Conservation (phyloP, 202 grass and related monocot species). For the Setaria italica region DNA sequence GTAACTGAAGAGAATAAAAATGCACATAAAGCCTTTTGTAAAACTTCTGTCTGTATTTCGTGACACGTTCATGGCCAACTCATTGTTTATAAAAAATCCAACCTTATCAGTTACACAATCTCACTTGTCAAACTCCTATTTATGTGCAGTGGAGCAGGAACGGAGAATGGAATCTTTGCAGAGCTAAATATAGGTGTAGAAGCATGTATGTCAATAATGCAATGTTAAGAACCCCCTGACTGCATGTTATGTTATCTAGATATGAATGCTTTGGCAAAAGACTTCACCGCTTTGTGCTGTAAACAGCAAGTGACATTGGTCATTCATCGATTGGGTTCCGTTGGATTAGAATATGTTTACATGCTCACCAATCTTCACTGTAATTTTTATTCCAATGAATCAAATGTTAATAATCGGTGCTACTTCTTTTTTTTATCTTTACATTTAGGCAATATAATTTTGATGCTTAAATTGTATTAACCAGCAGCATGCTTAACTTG, state of each 20-base stretch:
- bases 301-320: not conserved
- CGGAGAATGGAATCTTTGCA: constrained; percentile 34
- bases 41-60: not conserved
- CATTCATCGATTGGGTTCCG: not conserved
- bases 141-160: constrained; percentile 51
- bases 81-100: not conserved
- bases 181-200: constrained; percentile 34
- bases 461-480: no score
- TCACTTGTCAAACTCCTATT: constrained; percentile 25
- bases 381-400: constrained; percentile 21
- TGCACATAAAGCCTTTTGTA: not conserved
- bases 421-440: not conserved
- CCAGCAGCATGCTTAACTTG: no score
- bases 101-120: not conserved
- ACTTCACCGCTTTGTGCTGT: constrained; percentile 18
- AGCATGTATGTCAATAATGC: not conserved
- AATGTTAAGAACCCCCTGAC: constrained; percentile 6
- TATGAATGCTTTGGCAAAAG: not conserved
- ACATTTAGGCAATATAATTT: not conserved
- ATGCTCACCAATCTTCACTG: not conserved
- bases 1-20: not conserved
- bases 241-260: constrained; percentile 2
- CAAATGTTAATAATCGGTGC: not conserved
- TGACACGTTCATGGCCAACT: not conserved
- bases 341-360: constrained; percentile 5